phyloP scores from a whole-genome alignment of 164 flowering plant species.

The Amborella trichopoda region DNA sequence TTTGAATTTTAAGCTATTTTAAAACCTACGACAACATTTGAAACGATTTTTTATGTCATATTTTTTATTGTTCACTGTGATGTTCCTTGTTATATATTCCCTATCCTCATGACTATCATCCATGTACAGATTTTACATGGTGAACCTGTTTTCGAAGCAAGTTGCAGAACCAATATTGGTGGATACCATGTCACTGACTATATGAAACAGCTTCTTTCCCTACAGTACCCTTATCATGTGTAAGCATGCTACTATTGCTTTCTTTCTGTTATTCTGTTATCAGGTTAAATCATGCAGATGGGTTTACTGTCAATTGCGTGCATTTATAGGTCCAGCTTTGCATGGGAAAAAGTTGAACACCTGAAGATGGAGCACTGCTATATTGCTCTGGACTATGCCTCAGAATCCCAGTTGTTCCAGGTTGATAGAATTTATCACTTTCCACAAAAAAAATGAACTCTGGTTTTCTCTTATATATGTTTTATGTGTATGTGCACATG shows the following conservation, averaged over 20 bases:
- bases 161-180: constrained; percentile 87
- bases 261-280: neutral
- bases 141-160: constrained; percentile 73
- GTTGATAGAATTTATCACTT: constrained; percentile 29
- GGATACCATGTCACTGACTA: constrained; percentile 92
- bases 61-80: no score
- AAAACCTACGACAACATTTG: no score
- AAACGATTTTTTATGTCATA: no score
- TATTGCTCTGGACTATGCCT: constrained; percentile 68
- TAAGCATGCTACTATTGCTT: constrained; percentile 18
- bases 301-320: constrained; percentile 2
- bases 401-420: constrained; percentile 73
- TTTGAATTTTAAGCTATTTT: no score
- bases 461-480: no score
- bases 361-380: constrained; percentile 96
- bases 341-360: constrained; percentile 98
- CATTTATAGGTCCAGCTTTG: constrained; percentile 46
- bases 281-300: neutral
- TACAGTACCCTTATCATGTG: constrained; percentile 87
- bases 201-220: constrained; percentile 90
- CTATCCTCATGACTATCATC: no score
- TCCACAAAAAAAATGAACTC: no score
- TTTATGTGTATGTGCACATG: no score
- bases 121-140: constrained; percentile 79
- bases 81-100: no score